phyloP scores from a whole-genome alignment of 208 protist genomes.

The Zelonia costaricensis region DNA sequence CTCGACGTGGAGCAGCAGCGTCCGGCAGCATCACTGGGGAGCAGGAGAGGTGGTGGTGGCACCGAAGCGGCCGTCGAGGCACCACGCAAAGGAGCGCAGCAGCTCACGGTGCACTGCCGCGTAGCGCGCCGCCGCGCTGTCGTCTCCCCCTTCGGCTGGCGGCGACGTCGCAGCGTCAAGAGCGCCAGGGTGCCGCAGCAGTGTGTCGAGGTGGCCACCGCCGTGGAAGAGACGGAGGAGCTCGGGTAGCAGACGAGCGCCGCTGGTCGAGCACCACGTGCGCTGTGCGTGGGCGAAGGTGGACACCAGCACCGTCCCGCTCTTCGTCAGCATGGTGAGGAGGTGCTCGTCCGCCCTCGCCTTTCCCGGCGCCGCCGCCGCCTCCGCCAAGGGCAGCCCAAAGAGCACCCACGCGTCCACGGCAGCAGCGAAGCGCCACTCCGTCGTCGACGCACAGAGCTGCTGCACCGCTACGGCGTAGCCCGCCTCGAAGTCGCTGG shows the following conservation, averaged over 20 bases:
- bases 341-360: background rate
- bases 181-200: background rate
- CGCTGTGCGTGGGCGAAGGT: conserved; percentile 16
- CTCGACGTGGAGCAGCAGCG: too few species aligned
- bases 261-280: conserved; percentile 1
- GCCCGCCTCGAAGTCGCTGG: background rate
- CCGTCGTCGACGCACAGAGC: background rate
- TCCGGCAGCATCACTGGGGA: too few species aligned
- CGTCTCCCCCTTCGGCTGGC: too few species aligned
- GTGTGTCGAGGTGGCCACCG: conserved; percentile 1
- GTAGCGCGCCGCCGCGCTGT: background rate
- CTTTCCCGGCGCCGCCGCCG: background rate
- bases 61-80: background rate
- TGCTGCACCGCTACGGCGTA: conserved; percentile 3
- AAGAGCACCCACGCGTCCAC: conserved; percentile 32
- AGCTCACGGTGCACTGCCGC: conserved; percentile 3
- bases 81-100: conserved; percentile 3
- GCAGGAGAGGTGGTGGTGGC: too few species aligned
- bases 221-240: conserved; percentile 20
- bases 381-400: conserved; percentile 1
- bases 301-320: conserved; percentile 15
- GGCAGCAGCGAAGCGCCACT: conserved; percentile 21
- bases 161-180: background rate
- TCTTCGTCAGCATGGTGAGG: conserved; percentile 11
- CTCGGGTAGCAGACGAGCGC: conserved; percentile 10